Conservation (phyloP, 2,329 filamentous ascomycete species). For the Botrytis porri region DNA sequence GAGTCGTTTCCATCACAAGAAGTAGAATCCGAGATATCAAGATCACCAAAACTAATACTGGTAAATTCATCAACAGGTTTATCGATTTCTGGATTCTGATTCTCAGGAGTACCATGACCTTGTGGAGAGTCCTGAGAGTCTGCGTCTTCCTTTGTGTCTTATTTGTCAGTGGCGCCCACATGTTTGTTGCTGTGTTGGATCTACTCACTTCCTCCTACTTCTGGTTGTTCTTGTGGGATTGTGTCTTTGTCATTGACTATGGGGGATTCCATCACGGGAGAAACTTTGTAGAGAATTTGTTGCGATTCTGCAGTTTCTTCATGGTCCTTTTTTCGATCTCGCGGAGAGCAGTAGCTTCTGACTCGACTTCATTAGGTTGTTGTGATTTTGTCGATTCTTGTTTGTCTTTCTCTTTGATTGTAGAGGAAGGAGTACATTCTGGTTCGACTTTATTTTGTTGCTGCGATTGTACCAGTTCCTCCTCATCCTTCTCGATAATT, state of each 20-base stretch:
- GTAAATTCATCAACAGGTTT: accelerated
- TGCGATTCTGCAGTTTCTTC: neutral
- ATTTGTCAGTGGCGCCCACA: too few species aligned
- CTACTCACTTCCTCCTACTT: neutral
- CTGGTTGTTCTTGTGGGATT: neutral
- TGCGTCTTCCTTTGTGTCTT: neutral
- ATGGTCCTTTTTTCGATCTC: neutral
- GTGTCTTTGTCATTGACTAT: accelerated
- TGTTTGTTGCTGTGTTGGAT: too few species aligned
- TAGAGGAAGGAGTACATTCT: too few species aligned
- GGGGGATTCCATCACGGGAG: neutral
- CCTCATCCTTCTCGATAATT: neutral
- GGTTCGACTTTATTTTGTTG: accelerated
- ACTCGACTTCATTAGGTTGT: accelerated
- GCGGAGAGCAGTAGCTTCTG: accelerated
- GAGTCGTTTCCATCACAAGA: neutral
- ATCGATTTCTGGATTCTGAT: accelerated
- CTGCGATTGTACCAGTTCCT: neutral
- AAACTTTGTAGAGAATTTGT: too few species aligned
- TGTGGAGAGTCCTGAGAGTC: neutral
- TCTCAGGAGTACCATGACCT: neutral
- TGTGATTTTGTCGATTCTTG: neutral
- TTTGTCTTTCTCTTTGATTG: neutral
- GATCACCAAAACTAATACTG: neutral
- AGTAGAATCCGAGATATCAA: neutral